A percentile compares a stretch with the other conserved stretches of the same genome.
phyloP scores from a whole-genome alignment of 2,329 filamentous ascomycete genomes.

The Neocucurbitaria cava region DNA sequence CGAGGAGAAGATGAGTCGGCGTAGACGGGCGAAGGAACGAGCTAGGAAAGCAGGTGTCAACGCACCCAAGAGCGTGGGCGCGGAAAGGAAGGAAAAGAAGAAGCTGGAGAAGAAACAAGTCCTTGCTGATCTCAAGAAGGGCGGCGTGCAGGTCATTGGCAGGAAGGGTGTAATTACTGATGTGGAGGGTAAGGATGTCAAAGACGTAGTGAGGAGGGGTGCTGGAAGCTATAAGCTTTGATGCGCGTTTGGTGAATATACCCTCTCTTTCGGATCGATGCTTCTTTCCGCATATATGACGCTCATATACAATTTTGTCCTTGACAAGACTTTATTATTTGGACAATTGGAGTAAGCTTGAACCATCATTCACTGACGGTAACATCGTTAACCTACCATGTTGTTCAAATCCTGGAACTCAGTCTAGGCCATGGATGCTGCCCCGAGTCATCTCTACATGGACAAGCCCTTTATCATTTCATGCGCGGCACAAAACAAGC shows the following conservation, averaged over 20 bases:
- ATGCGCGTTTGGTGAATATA: background rate
- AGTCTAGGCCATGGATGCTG: no score
- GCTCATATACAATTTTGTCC: background rate
- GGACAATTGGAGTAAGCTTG: background rate
- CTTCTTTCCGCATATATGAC: background rate
- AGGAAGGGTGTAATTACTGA: constrained; percentile 86
- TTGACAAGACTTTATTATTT: background rate
- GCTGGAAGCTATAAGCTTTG: constrained; percentile 46
- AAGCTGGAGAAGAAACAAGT: constrained; percentile 64
- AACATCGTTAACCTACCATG: no score
- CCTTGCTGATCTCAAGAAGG: constrained; percentile 76
- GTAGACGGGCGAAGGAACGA: constrained; percentile 85
- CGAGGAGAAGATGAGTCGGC: constrained; percentile 79
- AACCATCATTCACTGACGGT: background rate
- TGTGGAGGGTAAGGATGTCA: constrained; percentile 79
- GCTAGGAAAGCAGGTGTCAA: constrained; percentile 71
- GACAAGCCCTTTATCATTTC: no score
- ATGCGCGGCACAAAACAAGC: no score
- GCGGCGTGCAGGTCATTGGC: constrained; percentile 89
- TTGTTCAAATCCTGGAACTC: no score
- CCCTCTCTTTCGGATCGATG: background rate
- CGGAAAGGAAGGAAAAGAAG: constrained; percentile 60
- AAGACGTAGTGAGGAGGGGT: constrained; percentile 34
- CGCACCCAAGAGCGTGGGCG: constrained; percentile 47
- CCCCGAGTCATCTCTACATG: no score